A percentile compares a stretch with the other conserved stretches of the same genome.
These are phyloP conservation scores for Globisporangium viniferum DNA, from an alignment of 352 stramenopile genomes.

Conservation along the genomic window DNA sequence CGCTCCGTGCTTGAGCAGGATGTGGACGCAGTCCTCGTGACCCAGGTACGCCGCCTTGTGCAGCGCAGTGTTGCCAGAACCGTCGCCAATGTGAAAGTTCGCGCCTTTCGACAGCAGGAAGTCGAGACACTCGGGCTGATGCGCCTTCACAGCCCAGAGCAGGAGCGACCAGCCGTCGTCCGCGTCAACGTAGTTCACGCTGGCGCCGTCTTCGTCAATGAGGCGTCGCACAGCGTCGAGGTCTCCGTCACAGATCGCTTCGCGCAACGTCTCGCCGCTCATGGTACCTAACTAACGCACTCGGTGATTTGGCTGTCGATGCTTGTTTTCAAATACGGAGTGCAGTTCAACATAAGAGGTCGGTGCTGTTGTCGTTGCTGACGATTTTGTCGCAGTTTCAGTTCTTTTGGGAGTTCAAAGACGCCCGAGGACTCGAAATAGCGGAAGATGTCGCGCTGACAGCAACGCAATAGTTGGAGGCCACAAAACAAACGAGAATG, in stretches of 20 bases:
- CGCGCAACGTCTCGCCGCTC: slow-evolving; percentile 35
- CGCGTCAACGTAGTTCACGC: slow-evolving; percentile 38
- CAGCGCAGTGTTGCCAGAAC: slow-evolving; percentile 36
- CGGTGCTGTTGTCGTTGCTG: too few species aligned
- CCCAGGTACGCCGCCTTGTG: slow-evolving; percentile 49
- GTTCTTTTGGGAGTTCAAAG: background rate
- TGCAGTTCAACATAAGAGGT: background rate
- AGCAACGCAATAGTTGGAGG: background rate
- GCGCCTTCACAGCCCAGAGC: slow-evolving; percentile 39
- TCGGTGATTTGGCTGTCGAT: background rate
- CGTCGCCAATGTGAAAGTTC: slow-evolving; percentile 34
- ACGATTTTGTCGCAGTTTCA: background rate
- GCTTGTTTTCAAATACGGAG: background rate
- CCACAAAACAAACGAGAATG: background rate
- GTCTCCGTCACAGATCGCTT: slow-evolving; percentile 40
- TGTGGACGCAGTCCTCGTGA: slow-evolving; percentile 25
- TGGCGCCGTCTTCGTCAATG: slow-evolving; percentile 24
- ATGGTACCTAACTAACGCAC: slow-evolving; percentile 2
- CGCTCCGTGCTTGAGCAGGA: slow-evolving; percentile 32
- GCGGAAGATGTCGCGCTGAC: background rate
- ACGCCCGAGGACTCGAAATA: slow-evolving; percentile 1
- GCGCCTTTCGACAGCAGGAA: slow-evolving; percentile 29
- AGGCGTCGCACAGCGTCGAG: slow-evolving; percentile 17
- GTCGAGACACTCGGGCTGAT: slow-evolving; percentile 26
- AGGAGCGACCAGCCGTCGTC: slow-evolving; percentile 40